Conservation (phyloP, 2,329 filamentous ascomycete species). For the Fusarium sp. region DNA sequence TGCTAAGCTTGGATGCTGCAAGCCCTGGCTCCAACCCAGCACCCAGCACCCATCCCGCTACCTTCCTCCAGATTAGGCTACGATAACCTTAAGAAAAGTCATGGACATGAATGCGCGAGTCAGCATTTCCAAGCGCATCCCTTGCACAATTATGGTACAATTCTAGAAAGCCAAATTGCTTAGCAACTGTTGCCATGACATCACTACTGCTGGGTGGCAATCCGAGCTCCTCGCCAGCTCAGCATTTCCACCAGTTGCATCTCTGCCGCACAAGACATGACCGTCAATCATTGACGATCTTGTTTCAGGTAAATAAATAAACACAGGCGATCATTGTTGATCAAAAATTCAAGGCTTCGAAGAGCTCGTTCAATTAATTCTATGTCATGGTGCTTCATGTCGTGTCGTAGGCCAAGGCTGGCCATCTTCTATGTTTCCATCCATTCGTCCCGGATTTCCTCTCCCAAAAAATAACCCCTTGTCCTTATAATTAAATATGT, state of each 20-base stretch:
- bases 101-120: background rate
- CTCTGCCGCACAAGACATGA: background rate
- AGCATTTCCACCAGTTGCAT: background rate
- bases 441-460: background rate
- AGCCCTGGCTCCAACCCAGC: too few relatives aligned
- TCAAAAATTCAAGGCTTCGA: background rate
- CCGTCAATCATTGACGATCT: background rate
- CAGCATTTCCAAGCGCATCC: background rate
- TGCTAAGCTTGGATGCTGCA: too few relatives aligned
- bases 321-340: background rate
- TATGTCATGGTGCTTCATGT: slow-evolving; percentile 18
- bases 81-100: background rate
- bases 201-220: background rate
- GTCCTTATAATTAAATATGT: slow-evolving; percentile 7
- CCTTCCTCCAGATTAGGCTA: background rate
- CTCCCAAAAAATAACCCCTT: background rate
- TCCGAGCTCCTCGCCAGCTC: background rate
- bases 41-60: too few relatives aligned
- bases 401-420: background rate
- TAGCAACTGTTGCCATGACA: background rate
- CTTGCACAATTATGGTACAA: background rate
- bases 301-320: slow-evolving; percentile 1
- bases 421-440: slow-evolving; percentile 5
- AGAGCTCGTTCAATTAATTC: slow-evolving; percentile 4
- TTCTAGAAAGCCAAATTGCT: background rate